Base-by-base conservation (phyloP, 1,139 yeast genomes). In the Taphrina deformans region DNA sequence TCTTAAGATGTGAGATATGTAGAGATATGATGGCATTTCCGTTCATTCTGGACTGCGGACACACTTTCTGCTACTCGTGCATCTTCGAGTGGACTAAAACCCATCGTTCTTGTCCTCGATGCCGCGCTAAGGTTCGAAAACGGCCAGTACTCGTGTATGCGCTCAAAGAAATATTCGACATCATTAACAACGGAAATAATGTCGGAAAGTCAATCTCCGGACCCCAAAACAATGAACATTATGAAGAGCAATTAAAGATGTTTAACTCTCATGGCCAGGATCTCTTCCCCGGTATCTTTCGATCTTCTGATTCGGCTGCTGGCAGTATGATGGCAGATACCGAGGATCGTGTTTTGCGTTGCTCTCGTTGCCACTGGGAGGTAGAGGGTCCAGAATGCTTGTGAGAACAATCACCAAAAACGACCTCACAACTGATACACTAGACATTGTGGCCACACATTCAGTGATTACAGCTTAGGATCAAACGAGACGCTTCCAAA, bases 281-380 rank as follows among this genome's bases (percentile, higher is more conserved):
- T 51, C 55, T 24, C 27, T 65, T 59, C 44, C 65, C 61, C 16
- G 55, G 55, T 14, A 40, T 65, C 27, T 59, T 65, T 24, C 18
- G 44, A 10, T 52, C 23, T 29, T 16, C 38, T 2, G 33, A 4
- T 7, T n/a, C 7, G 3, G n/a, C 14, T 29, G 33, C 7, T 2
- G 45, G 64, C 21, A 38, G 53, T 10, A 27, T 55, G 24, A 33
- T 60, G 16, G 27, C 21, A 10, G 67, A 60, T 31, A 31, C 23
- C 16, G 67, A 53, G 41, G 67, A 65, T 21, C 58, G 40, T 24
- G 65, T 65, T 31, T 52, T 60, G 55, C 48, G 67, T 6, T 65
- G 67, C n/a, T 44, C 38, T 10, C 51, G 44, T 9, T 65, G 67
- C 27, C 56, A 53, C 23, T 65, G 67, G 67, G 67, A 65, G 45